A percentile compares a stretch with the other conserved stretches of the same genome.
phyloP scores from a whole-genome alignment of 1,139 yeast species.

The Suhomyces taliae region DNA sequence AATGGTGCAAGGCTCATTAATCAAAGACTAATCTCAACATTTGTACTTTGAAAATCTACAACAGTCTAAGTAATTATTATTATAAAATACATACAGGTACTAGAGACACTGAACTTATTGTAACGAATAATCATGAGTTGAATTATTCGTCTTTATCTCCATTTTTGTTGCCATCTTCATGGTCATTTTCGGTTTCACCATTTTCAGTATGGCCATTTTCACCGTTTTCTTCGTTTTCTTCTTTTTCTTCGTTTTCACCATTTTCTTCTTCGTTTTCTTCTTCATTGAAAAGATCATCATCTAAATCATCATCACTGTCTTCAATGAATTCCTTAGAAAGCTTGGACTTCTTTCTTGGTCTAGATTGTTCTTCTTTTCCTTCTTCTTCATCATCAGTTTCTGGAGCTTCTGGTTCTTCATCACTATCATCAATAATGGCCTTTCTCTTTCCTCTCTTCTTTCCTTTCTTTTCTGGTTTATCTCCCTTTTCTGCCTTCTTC shows the following conservation, averaged over 20 bases:
- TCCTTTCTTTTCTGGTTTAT: conserved; percentile 10
- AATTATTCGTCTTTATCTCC: background rate
- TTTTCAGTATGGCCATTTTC: conserved; percentile 3
- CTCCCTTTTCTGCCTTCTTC: conserved; percentile 17
- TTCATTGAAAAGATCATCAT: conserved; percentile 20
- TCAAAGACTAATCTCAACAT: too few species aligned
- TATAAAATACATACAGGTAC: background rate
- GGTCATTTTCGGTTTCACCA: conserved; percentile 27
- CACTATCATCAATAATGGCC: conserved; percentile 23
- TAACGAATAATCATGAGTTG: background rate
- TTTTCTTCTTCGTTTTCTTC: conserved; percentile 18
- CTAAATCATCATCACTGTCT: conserved; percentile 55
- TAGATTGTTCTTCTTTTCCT: conserved; percentile 15
- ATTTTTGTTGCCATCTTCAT: conserved; percentile 10
- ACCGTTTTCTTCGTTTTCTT: conserved; percentile 19
- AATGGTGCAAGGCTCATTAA: too few species aligned
- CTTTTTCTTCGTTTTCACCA: conserved; percentile 16
- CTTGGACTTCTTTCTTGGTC: conserved; percentile 33
- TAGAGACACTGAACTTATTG: too few species aligned
- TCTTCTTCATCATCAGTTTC: conserved; percentile 16
- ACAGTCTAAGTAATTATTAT: background rate
- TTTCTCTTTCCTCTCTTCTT: conserved; percentile 22
- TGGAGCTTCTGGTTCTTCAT: conserved; percentile 20
- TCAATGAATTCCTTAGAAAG: conserved; percentile 50
- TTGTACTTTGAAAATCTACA: too few species aligned